Evolutionary conservation across 306 rosid species (phyloP).

Genomic region (Herpetospermum pedunculosum): DNA sequence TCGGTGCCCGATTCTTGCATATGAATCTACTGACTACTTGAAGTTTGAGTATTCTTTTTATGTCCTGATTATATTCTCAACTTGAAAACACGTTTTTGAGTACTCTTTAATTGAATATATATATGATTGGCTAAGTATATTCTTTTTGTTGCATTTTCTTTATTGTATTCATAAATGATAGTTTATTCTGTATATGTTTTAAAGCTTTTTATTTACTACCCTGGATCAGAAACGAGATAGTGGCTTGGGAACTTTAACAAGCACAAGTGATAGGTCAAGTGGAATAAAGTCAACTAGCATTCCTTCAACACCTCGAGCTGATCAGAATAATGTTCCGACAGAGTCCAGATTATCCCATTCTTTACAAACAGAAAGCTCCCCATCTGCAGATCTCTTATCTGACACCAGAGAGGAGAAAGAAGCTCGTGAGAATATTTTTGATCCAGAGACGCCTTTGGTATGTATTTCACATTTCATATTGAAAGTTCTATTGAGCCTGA

Average conservation of each 20-base stretch:
- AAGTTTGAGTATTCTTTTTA: not conserved
- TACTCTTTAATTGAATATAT: not conserved
- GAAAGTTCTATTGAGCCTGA: not conserved
- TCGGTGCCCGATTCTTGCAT: not conserved
- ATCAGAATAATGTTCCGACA: constrained; percentile 39
- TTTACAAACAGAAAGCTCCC: constrained; percentile 62
- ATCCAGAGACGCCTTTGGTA: constrained; percentile 81
- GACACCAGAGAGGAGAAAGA: constrained; percentile 63
- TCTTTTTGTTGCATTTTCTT: not conserved
- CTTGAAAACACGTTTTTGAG: not conserved
- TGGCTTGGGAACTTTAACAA: constrained; percentile 42
- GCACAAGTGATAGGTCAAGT: constrained; percentile 77
- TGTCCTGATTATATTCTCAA: not conserved
- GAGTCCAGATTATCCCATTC: constrained; percentile 70
- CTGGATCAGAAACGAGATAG: constrained; percentile 80
- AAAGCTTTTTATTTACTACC: constrained; percentile 19
- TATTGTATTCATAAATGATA: not conserved
- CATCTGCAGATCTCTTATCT: constrained; percentile 50
- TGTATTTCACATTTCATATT: constrained; percentile 16
- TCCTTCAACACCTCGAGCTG: constrained; percentile 92
- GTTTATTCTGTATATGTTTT: not conserved
- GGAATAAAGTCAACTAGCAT: constrained; percentile 76
- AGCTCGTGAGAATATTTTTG: constrained; percentile 45
- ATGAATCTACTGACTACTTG: not conserved
- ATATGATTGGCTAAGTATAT: not conserved